Conservation (phyloP, 202 grass and related monocot species). For the Zoysia matrella region DNA sequence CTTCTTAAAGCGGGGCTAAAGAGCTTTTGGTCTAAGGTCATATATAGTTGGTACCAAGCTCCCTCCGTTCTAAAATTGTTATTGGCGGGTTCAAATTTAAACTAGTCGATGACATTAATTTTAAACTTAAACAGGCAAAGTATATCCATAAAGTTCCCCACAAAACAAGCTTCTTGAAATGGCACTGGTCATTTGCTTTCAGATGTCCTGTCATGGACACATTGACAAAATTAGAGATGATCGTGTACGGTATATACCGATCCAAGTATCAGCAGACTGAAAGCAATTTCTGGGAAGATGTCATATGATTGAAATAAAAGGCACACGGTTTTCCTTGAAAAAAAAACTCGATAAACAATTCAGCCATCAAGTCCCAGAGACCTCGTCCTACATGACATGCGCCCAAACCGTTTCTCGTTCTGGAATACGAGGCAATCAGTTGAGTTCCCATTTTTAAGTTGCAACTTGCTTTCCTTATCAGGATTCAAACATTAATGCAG, state of each 20-base stretch:
- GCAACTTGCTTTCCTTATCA: too few relatives aligned
- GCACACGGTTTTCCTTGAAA: background rate
- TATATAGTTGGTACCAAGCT: too few relatives aligned
- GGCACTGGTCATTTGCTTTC: background rate
- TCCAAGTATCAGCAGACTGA: slow-evolving; percentile 19
- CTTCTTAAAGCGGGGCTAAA: too few relatives aligned
- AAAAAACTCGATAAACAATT: background rate
- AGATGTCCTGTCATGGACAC: background rate
- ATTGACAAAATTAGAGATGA: background rate
- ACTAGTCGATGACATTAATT: too few relatives aligned
- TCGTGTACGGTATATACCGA: background rate
- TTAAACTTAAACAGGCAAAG: too few relatives aligned
- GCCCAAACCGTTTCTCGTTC: slow-evolving; percentile 5
- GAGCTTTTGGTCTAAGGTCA: too few relatives aligned
- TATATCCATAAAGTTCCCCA: background rate
- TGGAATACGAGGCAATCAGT: slow-evolving; percentile 5
- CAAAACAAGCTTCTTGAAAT: background rate
- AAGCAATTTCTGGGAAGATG: slow-evolving; percentile 7
- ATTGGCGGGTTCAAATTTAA: too few relatives aligned
- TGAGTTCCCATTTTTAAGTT: slow-evolving; percentile 14
- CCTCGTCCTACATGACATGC: slow-evolving; percentile 21
- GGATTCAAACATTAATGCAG: too few relatives aligned
- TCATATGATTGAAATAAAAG: background rate
- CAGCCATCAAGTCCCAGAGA: background rate
- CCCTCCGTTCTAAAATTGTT: too few relatives aligned